A percentile compares a stretch with the other conserved stretches of the same genome.
phyloP scores from a whole-genome alignment of 129 eudicot species.

The Chrysanthemum makinoi region DNA sequence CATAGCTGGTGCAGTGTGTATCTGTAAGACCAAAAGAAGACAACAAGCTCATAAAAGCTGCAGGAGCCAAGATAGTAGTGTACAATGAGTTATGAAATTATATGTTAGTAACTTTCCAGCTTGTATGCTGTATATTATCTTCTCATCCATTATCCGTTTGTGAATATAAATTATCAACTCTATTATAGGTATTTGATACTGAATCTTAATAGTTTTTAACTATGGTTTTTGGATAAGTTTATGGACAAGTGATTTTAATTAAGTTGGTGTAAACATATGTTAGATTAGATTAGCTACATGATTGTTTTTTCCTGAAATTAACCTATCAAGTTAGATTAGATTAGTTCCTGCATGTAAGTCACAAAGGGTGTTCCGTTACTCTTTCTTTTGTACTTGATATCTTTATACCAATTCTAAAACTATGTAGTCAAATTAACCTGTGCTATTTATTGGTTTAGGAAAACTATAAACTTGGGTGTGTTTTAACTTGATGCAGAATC shows the following conservation, averaged over 20 bases:
- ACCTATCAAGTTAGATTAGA: no score
- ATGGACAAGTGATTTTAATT: no score
- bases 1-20: no score
- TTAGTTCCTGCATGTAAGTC: slow-evolving; percentile 37
- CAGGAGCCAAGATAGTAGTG: neutral
- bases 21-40: neutral
- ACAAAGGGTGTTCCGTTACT: slow-evolving; percentile 46
- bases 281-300: no score
- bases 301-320: no score
- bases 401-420: neutral
- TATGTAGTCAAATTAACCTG: neutral
- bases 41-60: neutral
- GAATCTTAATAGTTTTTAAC: neutral
- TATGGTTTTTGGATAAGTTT: neutral
- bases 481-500: slow-evolving; percentile 62
- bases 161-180: no score
- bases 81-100: neutral
- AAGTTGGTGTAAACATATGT: no score
- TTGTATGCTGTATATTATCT: no score
- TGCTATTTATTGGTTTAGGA: slow-evolving; percentile 35
- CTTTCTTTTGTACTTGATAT: neutral
- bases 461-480: slow-evolving; percentile 36
- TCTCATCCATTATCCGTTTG: no score
- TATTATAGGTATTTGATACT: neutral
- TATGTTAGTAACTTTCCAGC: no score